Evolutionary conservation across 2,329 filamentous ascomycete species (phyloP), one percentile per base, ranked within the genome.

Genomic region (Aschersonia sp.): DNA sequence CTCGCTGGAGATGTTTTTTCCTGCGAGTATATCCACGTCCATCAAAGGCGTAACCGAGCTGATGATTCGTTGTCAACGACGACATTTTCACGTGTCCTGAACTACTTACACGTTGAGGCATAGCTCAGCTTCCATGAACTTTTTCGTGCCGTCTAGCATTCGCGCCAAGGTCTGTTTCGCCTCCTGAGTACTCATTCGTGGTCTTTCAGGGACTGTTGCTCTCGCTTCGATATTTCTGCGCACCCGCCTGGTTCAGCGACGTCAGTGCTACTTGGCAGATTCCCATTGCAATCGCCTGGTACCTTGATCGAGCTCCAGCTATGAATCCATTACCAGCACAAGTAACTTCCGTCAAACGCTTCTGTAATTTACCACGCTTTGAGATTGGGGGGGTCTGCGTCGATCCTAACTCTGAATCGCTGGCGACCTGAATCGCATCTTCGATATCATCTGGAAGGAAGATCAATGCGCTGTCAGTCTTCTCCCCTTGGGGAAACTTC

Each of bases 101-200:
- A 39, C 8, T 14, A 47, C 53, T 22, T 43, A 51, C 49, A 14
- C 5, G 10, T 14, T 40, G 10, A 31, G 35, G 37, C 22, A 39
- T 12, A 49, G 30, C 5, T 47, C 32, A 6, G 31, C 14, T 40
- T 51, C 43, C 22, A 51, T 46, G 11, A 41, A 45, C 6, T 35
- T 41, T 43, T 47, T 49, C 12, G 47, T 12, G 14, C 47, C 47
- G 8, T 31, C 32, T 14, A 43, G 47, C 12, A 35, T 29, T 31
- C 14, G 39, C 30, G 45, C n/a, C 8, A 51, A 12, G 31, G 37
- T 31, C 29, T 40, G 47, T 46, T 46, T 51, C 5, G 45, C 50
- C 22, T 49, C 42, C 5, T 46, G 30, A 7, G 40, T 39, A 40
- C n/a, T 49, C 14, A 42, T 37, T 33, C 33, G 39, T 11, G n/a